Percentiles rank a stretch among this genome's conserved stretches.
phyloP scores from a whole-genome alignment of 75 land plant genomes.

The Larix kaempferi region DNA sequence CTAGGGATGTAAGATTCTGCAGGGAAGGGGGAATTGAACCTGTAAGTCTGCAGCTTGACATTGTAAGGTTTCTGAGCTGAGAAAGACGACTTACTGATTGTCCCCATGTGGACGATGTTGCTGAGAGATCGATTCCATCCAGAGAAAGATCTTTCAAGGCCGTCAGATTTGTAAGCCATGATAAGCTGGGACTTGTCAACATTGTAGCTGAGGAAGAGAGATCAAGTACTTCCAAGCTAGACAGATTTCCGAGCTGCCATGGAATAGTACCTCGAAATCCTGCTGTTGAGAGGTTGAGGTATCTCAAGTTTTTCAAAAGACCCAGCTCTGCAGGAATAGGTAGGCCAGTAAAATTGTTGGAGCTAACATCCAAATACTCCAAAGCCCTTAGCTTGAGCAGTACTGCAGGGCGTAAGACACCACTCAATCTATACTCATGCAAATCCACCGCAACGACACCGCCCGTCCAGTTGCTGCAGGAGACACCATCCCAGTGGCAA shows the following conservation, averaged over 20 bases:
- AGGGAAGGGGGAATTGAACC: background rate
- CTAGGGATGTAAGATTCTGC: background rate
- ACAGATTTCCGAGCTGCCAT: conserved; percentile 21
- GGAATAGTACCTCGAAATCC: conserved; percentile 20
- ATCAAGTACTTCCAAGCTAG: conserved; percentile 15
- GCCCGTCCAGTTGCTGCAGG: conserved; percentile 11
- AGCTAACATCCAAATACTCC: conserved; percentile 25
- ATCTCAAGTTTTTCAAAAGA: conserved; percentile 9
- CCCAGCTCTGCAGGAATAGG: conserved; percentile 20
- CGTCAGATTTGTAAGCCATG: background rate
- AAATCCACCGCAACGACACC: conserved; percentile 9
- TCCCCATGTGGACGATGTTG: background rate
- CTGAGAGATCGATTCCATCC: background rate
- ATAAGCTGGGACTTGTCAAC: background rate
- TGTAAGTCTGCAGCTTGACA: background rate
- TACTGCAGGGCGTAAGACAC: background rate
- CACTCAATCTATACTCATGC: background rate
- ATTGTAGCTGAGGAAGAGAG: background rate
- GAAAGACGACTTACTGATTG: background rate
- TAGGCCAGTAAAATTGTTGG: conserved; percentile 10
- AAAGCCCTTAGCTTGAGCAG: conserved; percentile 19
- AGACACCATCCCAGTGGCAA: conserved; percentile 23
- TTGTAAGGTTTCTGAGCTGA: background rate
- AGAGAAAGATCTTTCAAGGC: background rate
- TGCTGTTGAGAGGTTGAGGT: conserved; percentile 23